These are phyloP conservation scores for Leptodermis oblonga DNA, from an alignment of 257 asterid species.

Conservation along the genomic window DNA sequence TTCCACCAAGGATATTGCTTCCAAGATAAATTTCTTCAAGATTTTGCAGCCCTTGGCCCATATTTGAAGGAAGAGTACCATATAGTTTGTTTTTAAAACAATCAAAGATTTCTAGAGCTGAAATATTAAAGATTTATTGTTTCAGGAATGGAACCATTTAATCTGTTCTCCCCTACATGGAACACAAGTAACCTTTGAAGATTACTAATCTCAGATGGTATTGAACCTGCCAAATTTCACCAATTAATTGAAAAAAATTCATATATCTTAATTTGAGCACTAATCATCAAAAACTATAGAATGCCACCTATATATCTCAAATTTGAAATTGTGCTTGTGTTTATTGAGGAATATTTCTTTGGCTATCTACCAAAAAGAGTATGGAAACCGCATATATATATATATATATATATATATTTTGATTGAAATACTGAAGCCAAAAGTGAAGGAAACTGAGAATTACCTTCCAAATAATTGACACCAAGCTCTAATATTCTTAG, in stretches of 20 bases:
- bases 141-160: conserved; percentile 22
- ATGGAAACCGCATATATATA: too few relatives aligned
- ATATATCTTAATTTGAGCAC: too few relatives aligned
- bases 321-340: too few relatives aligned
- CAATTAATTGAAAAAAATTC: too few relatives aligned
- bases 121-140: conserved; percentile 33
- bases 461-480: conserved; percentile 17
- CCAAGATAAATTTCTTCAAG: not conserved
- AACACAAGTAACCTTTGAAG: conserved; percentile 22
- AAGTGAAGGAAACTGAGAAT: not conserved
- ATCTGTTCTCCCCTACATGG: not conserved
- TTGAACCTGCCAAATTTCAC: too few relatives aligned
- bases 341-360: too few relatives aligned
- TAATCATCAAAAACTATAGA: too few relatives aligned
- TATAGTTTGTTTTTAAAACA: not conserved
- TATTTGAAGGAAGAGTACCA: conserved; percentile 9
- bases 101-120: conserved; percentile 19
- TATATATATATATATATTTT: too few relatives aligned
- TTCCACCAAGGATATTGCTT: not conserved
- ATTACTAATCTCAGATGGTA: too few relatives aligned
- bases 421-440: too few relatives aligned
- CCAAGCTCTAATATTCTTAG: conserved; percentile 20
- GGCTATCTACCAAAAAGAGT: too few relatives aligned
- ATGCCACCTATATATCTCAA: too few relatives aligned
- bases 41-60: conserved; percentile 11